phyloP scores from a whole-genome alignment of 805 yeast genomes.

The Cyberlindnera amylophila region DNA sequence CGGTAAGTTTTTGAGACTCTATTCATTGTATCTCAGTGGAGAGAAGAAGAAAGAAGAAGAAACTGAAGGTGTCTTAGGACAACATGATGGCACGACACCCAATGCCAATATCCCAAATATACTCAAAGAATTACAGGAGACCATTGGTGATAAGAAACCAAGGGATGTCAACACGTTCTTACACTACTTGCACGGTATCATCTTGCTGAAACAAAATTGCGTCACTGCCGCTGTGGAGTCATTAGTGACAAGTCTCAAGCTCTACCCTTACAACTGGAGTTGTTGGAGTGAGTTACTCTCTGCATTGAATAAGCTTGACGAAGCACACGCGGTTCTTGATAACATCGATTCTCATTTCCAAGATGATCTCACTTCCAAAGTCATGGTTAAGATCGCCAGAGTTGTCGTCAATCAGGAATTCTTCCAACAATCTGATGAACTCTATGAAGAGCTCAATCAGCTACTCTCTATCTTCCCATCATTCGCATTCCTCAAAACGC shows the following conservation, averaged over 20 bases:
- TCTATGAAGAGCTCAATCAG: conserved; percentile 46
- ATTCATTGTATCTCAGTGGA: conserved; percentile 68
- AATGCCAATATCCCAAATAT: conserved; percentile 33
- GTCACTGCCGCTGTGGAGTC: conserved; percentile 54
- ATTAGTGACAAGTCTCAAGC: conserved; percentile 55
- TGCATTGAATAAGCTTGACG: conserved; percentile 58
- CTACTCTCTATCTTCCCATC: conserved; percentile 60
- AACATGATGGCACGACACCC: conserved; percentile 30
- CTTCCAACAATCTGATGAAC: conserved; percentile 59
- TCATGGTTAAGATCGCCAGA: conserved; percentile 20
- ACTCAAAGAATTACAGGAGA: conserved; percentile 41
- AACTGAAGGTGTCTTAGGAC: conserved; percentile 59
- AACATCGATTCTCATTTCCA: conserved; percentile 20
- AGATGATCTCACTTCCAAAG: conserved; percentile 12
- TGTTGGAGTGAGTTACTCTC: conserved; percentile 81
- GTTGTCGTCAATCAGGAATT: conserved; percentile 57
- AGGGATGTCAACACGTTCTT: conserved; percentile 50
- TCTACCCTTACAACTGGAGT: conserved; percentile 88
- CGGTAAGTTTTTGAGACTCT: conserved; percentile 59
- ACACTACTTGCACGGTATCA: conserved; percentile 67
- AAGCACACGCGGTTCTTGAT: conserved; percentile 37
- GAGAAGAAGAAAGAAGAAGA: conserved; percentile 74
- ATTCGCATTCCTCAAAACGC: conserved; percentile 71
- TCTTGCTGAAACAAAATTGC: conserved; percentile 60
- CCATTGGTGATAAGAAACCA: conserved; percentile 21